A percentile compares a stretch with the other conserved stretches of the same genome.
These are phyloP conservation scores for Aspergillus tubingensis DNA, from an alignment of 2,329 filamentous ascomycete genomes.

Conservation along the genomic window DNA sequence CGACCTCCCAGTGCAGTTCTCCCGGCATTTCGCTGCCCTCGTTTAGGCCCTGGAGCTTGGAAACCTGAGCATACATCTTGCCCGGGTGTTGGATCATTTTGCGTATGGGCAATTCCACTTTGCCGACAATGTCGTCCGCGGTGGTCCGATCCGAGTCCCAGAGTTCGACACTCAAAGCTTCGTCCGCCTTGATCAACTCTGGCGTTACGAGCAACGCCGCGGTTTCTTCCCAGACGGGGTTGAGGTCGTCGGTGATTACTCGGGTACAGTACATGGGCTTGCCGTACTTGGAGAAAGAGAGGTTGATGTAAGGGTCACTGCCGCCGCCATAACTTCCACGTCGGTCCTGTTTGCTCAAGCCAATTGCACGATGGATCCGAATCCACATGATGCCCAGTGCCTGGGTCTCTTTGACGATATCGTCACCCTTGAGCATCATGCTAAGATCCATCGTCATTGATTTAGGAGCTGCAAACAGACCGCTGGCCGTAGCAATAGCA, in stretches of 20 bases:
- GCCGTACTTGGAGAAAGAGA: constrained; percentile 92
- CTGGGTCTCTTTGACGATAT: constrained; percentile 81
- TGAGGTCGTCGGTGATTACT: constrained; percentile 91
- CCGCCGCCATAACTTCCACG: constrained; percentile 82
- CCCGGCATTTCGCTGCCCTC: constrained; percentile 88
- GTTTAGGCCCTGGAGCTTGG: constrained; percentile 78
- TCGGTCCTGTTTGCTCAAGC: constrained; percentile 86
- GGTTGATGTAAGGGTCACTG: constrained; percentile 92
- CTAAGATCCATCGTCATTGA: constrained; percentile 89
- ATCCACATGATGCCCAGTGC: constrained; percentile 91
- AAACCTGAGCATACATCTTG: constrained; percentile 87
- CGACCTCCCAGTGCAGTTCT: constrained; percentile 92
- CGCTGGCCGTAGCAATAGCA: constrained; percentile 81
- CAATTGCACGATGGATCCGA: constrained; percentile 82
- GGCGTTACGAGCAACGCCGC: constrained; percentile 82
- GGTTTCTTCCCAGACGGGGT: constrained; percentile 89
- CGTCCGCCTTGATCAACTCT: constrained; percentile 88
- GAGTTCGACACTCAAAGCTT: constrained; percentile 88
- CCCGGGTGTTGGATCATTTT: constrained; percentile 93
- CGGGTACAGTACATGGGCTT: constrained; percentile 98
- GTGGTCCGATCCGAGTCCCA: constrained; percentile 95
- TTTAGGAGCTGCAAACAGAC: constrained; percentile 92
- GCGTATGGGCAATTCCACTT: constrained; percentile 89
- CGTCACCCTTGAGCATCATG: constrained; percentile 87
- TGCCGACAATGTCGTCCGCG: constrained; percentile 92